phyloP scores from a whole-genome alignment of 164 flowering plant genomes.

The Aristolochia contorta region DNA sequence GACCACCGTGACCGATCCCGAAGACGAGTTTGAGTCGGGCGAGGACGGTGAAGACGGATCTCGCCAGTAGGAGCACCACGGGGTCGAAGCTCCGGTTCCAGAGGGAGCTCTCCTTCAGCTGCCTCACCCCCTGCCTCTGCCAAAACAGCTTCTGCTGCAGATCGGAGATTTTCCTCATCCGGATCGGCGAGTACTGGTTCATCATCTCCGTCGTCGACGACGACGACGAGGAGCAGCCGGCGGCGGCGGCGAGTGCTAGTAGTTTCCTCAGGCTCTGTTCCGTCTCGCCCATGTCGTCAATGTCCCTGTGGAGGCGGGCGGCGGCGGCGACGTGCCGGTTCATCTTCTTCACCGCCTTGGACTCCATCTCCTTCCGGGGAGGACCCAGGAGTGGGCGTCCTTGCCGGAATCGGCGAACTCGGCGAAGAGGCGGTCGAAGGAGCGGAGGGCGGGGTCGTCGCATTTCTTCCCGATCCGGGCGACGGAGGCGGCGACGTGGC shows the following conservation, averaged over 20 bases:
- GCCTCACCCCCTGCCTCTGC: conserved; percentile 64
- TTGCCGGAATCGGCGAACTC: conserved; percentile 52
- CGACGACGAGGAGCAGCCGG: no score
- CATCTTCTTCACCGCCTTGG: conserved; percentile 36
- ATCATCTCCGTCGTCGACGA: no score
- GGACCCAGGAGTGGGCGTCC: conserved; percentile 45
- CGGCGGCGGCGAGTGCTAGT: no score
- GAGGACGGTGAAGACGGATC: conserved; percentile 49
- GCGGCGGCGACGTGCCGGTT: conserved; percentile 45
- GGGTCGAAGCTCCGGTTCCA: conserved; percentile 67
- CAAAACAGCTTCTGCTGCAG: conserved; percentile 56
- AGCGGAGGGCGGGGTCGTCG: conserved; percentile 24
- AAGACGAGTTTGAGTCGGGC: conserved; percentile 65
- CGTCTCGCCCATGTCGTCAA: conserved; percentile 45
- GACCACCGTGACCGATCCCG: conserved; percentile 29
- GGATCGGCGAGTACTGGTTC: no score
- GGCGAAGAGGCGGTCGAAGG: conserved; percentile 33
- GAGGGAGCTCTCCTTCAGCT: conserved; percentile 49
- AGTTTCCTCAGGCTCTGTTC: conserved; percentile 40
- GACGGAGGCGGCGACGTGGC: conserved; percentile 32
- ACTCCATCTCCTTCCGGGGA: conserved; percentile 55
- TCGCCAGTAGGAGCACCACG: conserved; percentile 33
- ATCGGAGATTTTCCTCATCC: conserved; percentile 41
- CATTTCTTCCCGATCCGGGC: conserved; percentile 36
- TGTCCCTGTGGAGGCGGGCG: conserved; percentile 37